Evolutionary conservation across 331 rosid genomes (phyloP), one percentile per base, ranked within the genome.

Genomic region (Malus hybrid): DNA sequence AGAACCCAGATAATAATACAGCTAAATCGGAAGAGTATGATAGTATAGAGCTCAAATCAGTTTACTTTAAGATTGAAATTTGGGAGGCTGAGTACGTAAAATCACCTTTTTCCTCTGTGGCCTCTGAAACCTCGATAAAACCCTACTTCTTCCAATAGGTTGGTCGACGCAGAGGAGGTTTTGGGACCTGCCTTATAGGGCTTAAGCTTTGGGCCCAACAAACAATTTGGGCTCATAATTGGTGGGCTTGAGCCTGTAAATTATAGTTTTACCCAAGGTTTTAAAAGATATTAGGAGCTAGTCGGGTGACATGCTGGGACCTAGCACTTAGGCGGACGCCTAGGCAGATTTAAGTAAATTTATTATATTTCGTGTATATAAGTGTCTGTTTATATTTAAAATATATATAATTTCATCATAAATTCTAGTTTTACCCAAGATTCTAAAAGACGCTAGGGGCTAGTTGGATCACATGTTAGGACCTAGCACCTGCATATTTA

Each of bases 121-220:
- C 75, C 65, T 55, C 65, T 53, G 6, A 71, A 55, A 56, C 75
- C 75, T 32, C 7, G 75, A 55, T 33, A 71, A 71, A 71, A 32
- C 75, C 75, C 75, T 56, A 18, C 12, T 39, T 10, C 4, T 20
- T 56, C 66, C 11, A 20, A 71, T 4, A 39, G 46, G 46, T 10
- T 39, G 46, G 13, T 39, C 12, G 46, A 10, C 46, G 46, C 46
- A 39, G 8, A 20, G 18, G 46, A 4, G 4, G 15, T 20, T 68
- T 2, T 18, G 2, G 50, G 65, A 61, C 65, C 18, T 64, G 69
- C 14, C 22, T 64, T 19, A 16, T 64, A 33, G 44, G 48, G 63
- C 13, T 39, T 39, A 39, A 65, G 70, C 50, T 20, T 53, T n/a
- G 52, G 75, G 48, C 44, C 32, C 15, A 1, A 50, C 44, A 2